phyloP scores from a whole-genome alignment of 1,284 basidiomycete genomes.

The Ganoderma resinaceum region DNA sequence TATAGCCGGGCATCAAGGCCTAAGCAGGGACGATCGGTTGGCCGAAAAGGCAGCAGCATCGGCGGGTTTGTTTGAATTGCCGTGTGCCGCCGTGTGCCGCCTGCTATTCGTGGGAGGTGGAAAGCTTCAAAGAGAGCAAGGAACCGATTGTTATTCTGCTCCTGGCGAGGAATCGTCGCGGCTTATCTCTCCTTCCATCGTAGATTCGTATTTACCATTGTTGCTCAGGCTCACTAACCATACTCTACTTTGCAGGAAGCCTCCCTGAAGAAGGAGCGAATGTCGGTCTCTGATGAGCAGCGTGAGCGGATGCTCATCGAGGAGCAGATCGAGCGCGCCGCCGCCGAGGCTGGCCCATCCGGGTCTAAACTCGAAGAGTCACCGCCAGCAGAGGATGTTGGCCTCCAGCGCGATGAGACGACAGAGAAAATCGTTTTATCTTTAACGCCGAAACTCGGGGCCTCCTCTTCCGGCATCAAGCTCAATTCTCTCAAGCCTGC shows the following conservation, averaged over 20 bases:
- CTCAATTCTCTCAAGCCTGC: slow-evolving; percentile 56
- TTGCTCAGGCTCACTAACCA: neutral
- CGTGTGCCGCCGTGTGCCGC: neutral
- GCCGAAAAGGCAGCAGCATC: neutral
- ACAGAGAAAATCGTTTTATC: slow-evolving; percentile 78
- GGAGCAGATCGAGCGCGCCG: slow-evolving; percentile 94
- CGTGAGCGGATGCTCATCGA: slow-evolving; percentile 89
- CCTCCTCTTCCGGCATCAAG: slow-evolving; percentile 64
- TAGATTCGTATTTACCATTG: neutral
- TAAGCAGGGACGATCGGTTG: neutral
- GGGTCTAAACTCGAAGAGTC: slow-evolving; percentile 34
- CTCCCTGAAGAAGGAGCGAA: slow-evolving; percentile 90
- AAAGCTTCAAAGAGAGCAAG: neutral
- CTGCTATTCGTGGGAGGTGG: neutral
- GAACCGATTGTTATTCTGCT: slow-evolving; percentile 1
- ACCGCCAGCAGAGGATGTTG: slow-evolving; percentile 57
- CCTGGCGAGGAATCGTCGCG: neutral
- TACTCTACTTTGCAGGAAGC: slow-evolving; percentile 66
- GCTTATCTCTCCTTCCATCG: slow-evolving; percentile 2
- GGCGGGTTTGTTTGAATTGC: neutral
- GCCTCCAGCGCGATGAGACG: slow-evolving; percentile 77
- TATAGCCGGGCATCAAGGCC: slow-evolving; percentile 1
- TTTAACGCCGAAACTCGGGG: slow-evolving; percentile 60
- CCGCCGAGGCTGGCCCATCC: slow-evolving; percentile 42
- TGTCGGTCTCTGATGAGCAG: slow-evolving; percentile 93